Evolutionary conservation across 495 filamentous ascomycete species (phyloP), one percentile per base, ranked within the genome.

Genomic region (Trichoderma reesei): DNA sequence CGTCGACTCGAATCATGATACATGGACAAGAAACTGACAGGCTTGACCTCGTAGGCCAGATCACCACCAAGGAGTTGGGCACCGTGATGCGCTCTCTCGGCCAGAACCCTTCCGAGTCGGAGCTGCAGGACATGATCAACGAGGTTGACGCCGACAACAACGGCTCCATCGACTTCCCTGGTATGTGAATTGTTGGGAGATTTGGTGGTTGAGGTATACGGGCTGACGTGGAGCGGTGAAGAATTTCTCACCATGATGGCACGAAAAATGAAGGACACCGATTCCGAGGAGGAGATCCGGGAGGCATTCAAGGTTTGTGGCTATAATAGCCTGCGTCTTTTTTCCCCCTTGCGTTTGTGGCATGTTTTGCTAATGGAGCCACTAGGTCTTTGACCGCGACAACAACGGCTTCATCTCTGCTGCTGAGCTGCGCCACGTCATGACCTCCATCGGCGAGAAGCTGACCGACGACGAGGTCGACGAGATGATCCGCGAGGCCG

Each of bases 201-300:
- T 0, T 64, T 73, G 66, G 66, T 54, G 5, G 13, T n/a, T 56
- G 2, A 13, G n/a, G 9, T 9, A 68, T 46, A 67, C 73, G 79
- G 66, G 78, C 71, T 61, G 16, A 36, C 10, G 5, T 56, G 26
- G 68, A 63, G 37, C 65, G 38, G 63, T 64, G 63, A 70, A 96
- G 94, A 98, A 70, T 98, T 98, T 81, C 84, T 98, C 64, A 98
- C 94, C 65, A 98, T 98, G 95, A 98, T 98, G 94, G 94, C 95
- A 63, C 87, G 95, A 72, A 98, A 98, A 82, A 98, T 98, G 95
- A 98, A 98, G 85, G 95, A 98, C 72, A 98, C 95, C 69, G 94
- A 98, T 72, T 97, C 93, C 61, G 95, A 98, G 81, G 95, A 98
- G 82, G 94, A 98, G 78, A 98, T 98, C 73, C 90, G 95, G 70